A percentile compares a stretch with the other conserved stretches of the same genome.
phyloP scores from a whole-genome alignment of 371 early-diverging fungal species.

The Smittium culicis region DNA sequence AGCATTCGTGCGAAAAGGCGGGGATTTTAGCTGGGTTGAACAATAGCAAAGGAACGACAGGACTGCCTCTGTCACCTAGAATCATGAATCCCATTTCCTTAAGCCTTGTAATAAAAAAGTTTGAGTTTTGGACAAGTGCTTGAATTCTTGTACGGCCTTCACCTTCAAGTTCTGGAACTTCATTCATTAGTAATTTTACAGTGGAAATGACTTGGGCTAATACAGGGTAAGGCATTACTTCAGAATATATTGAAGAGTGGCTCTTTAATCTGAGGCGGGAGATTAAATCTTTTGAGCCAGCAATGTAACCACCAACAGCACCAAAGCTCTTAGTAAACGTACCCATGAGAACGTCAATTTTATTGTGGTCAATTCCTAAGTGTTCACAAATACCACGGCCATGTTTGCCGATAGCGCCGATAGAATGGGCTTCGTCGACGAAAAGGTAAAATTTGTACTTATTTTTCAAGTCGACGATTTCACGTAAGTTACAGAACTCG shows the following conservation, averaged over 20 bases:
- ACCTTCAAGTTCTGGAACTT: slow-evolving; percentile 50
- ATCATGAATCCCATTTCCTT: slow-evolving; percentile 89
- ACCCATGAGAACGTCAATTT: slow-evolving; percentile 98
- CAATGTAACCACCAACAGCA: slow-evolving; percentile 96
- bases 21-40: slow-evolving; percentile 97
- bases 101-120: slow-evolving; percentile 70
- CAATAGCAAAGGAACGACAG: slow-evolving; percentile 94
- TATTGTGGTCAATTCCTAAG: slow-evolving; percentile 71
- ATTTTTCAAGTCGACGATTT: slow-evolving; percentile 79
- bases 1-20: slow-evolving; percentile 88
- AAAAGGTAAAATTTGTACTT: slow-evolving; percentile 98
- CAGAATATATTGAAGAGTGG: slow-evolving; percentile 83
- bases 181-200: slow-evolving; percentile 78
- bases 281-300: slow-evolving; percentile 66
- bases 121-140: slow-evolving; percentile 72
- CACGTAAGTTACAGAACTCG: slow-evolving; percentile 76
- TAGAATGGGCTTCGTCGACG: slow-evolving; percentile 99
- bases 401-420: slow-evolving; percentile 89
- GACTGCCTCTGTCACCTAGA: slow-evolving; percentile 84
- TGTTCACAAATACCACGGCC: slow-evolving; percentile 98
- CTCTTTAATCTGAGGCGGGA: slow-evolving; percentile 66
- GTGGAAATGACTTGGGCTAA: slow-evolving; percentile 85
- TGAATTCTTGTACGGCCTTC: slow-evolving; percentile 73
- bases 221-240: slow-evolving; percentile 86
- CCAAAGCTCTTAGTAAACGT: slow-evolving; percentile 99